Percentiles rank a stretch among this genome's conserved stretches.
phyloP scores from a whole-genome alignment of 805 yeast species.

The Candida adriatica region DNA sequence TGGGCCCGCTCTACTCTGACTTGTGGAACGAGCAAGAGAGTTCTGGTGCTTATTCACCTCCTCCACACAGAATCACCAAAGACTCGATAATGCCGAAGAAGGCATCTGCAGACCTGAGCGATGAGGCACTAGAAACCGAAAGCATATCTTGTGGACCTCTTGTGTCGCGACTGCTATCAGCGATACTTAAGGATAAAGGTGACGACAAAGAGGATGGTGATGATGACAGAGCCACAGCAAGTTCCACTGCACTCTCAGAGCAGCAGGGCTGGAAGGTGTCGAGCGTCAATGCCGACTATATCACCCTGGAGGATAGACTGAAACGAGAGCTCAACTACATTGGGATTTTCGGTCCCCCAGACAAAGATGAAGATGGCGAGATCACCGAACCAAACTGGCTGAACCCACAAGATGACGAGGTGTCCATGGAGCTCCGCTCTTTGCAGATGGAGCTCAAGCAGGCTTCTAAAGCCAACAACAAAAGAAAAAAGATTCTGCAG shows the following conservation, averaged over 20 bases:
- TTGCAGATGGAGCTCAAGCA: conserved; percentile 63
- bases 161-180: conserved; percentile 76
- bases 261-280: conserved; percentile 44
- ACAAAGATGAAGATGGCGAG: conserved; percentile 19
- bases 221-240: conserved; percentile 21
- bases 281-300: conserved; percentile 53
- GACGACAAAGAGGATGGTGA: conserved; percentile 19
- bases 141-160: conserved; percentile 87
- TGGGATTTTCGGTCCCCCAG: conserved; percentile 53
- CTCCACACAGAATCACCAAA: conserved; percentile 38
- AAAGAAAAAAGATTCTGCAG: conserved; percentile 54
- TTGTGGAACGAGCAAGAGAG: conserved; percentile 83
- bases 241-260: conserved; percentile 27
- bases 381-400: conserved; percentile 53
- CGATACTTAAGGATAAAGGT: conserved; percentile 48
- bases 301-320: conserved; percentile 77
- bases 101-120: conserved; percentile 48
- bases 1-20: conserved; percentile 78
- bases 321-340: conserved; percentile 83
- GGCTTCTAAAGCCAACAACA: conserved; percentile 56
- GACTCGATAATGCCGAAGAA: conserved; percentile 46
- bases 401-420: conserved; percentile 86
- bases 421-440: conserved; percentile 72
- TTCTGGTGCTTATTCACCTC: conserved; percentile 42
- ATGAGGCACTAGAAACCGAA: conserved; percentile 61